Conservation (phyloP, 441 rosid genomes). For the Mallotus repandus region DNA sequence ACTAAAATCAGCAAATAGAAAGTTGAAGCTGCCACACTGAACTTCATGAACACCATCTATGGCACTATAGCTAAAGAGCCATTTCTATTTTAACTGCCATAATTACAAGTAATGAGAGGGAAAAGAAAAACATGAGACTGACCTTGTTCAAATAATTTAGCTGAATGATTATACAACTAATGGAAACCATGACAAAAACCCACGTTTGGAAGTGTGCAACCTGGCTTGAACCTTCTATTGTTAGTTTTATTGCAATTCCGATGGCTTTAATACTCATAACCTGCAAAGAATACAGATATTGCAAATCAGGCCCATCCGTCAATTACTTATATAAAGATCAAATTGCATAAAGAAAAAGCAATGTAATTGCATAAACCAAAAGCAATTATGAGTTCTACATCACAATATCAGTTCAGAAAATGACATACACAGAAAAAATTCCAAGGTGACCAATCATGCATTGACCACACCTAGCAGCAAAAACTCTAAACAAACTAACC, state of each 20-base stretch:
- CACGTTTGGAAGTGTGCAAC: conserved; percentile 70
- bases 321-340: neutral
- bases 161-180: conserved; percentile 75
- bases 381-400: neutral
- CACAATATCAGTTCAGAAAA: neutral
- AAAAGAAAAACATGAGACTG: conserved; percentile 17
- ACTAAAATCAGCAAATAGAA: neutral
- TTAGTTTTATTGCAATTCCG: conserved; percentile 85
- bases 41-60: neutral
- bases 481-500: conserved; percentile 29
- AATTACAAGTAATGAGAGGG: neutral
- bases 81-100: neutral
- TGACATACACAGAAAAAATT: neutral
- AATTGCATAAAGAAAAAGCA: neutral
- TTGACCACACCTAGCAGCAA: neutral
- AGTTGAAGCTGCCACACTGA: neutral
- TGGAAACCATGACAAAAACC: conserved; percentile 79
- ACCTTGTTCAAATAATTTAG: conserved; percentile 91
- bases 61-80: neutral
- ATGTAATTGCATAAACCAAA: neutral
- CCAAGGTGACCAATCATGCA: neutral
- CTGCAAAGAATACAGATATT: conserved; percentile 34
- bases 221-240: conserved; percentile 80
- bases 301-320: neutral
- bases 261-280: conserved; percentile 96